These are phyloP conservation scores for Houttuynia cordata DNA, from an alignment of 164 flowering plant genomes.

Conservation along the genomic window DNA sequence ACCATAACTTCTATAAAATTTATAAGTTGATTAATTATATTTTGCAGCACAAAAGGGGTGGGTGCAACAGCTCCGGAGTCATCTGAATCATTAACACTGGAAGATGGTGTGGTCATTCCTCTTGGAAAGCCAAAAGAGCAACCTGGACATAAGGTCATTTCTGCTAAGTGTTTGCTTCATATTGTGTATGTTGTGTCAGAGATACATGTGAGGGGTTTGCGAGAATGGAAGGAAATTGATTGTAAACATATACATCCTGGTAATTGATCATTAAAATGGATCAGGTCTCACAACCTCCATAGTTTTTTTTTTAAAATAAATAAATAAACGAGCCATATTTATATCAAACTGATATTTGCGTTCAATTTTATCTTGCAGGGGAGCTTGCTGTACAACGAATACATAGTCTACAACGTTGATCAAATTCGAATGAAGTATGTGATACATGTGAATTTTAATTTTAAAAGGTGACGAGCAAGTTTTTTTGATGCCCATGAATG, in stretches of 20 bases:
- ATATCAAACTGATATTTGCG: not conserved
- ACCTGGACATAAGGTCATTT: slow-evolving; percentile 28
- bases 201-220: not conserved
- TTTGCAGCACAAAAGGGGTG: slow-evolving; percentile 86
- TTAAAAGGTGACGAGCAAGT: slow-evolving; percentile 11
- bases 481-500: not conserved
- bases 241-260: too few relatives aligned
- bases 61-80: slow-evolving; percentile 70
- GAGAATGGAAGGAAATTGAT: not conserved
- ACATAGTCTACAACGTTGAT: slow-evolving; percentile 85
- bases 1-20: not conserved
- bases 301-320: too few relatives aligned
- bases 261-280: too few relatives aligned
- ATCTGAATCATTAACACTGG: slow-evolving; percentile 37
- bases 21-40: not conserved
- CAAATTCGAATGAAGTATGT: slow-evolving; percentile 85
- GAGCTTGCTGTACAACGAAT: slow-evolving; percentile 66
- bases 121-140: slow-evolving; percentile 60
- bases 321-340: too few relatives aligned
- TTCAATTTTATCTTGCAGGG: slow-evolving; percentile 32
- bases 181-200: not conserved
- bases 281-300: too few relatives aligned
- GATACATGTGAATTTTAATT: slow-evolving; percentile 70
- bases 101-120: slow-evolving; percentile 74
- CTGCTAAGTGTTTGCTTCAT: not conserved